These are phyloP conservation scores for Paracoccidioides lutzii DNA, from an alignment of 2,329 filamentous ascomycete species.

Conservation along the genomic window DNA sequence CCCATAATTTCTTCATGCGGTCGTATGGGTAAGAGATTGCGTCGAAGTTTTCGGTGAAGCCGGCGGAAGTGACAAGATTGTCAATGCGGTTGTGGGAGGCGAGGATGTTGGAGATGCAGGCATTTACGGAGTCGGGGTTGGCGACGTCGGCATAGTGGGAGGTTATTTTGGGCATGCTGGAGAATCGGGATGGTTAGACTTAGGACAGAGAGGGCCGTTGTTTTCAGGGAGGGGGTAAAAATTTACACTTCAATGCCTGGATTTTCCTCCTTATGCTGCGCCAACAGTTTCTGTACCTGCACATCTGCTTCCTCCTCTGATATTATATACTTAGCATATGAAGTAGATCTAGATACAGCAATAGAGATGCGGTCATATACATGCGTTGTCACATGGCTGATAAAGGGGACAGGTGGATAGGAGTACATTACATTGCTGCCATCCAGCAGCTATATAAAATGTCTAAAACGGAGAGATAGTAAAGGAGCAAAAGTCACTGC, in stretches of 20 bases:
- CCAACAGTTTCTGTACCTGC: constrained; percentile 60
- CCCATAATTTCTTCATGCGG: constrained; percentile 85
- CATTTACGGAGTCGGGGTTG: constrained; percentile 62
- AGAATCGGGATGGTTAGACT: not conserved
- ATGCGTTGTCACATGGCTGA: not conserved
- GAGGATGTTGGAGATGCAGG: constrained; percentile 58
- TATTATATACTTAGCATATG: constrained; percentile 2
- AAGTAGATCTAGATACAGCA: not conserved
- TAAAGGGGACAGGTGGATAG: not conserved
- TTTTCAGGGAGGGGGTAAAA: not conserved
- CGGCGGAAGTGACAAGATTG: constrained; percentile 87
- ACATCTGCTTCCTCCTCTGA: constrained; percentile 70
- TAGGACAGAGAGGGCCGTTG: not conserved
- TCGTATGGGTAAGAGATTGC: constrained; percentile 84
- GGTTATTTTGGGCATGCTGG: constrained; percentile 65
- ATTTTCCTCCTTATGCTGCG: constrained; percentile 67
- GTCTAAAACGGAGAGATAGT: not conserved
- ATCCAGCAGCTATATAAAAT: not conserved
- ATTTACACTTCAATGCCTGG: constrained; percentile 56
- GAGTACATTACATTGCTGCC: not conserved
- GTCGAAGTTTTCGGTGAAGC: constrained; percentile 92
- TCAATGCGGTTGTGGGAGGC: constrained; percentile 68
- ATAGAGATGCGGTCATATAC: not conserved
- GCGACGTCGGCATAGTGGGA: constrained; percentile 85
- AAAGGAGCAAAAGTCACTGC: not conserved